A percentile compares a stretch with the other conserved stretches of the same genome.
Evolutionary conservation across 306 rosid genomes (phyloP).

Genomic region (Rosa persica): DNA sequence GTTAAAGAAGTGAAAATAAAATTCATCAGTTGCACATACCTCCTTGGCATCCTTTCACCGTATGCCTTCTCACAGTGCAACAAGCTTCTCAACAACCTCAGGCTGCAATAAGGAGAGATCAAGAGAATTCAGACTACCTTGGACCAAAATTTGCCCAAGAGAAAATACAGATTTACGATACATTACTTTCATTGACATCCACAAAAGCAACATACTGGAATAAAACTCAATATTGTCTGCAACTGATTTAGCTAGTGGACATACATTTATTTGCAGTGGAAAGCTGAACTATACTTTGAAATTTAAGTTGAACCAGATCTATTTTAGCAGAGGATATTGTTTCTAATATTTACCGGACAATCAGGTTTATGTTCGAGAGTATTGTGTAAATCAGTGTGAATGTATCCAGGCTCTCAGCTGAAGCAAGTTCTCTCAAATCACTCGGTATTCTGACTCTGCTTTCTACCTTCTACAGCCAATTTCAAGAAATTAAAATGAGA

Average conservation of each 20-base stretch:
- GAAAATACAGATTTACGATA: not conserved
- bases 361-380: conserved; percentile 96
- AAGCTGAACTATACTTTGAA: not conserved
- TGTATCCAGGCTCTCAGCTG: conserved; percentile 90
- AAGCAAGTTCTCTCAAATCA: conserved; percentile 93
- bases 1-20: not conserved
- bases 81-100: conserved; percentile 96
- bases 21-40: conserved; percentile 41
- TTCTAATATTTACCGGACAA: conserved; percentile 69
- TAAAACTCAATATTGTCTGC: not conserved
- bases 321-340: not conserved
- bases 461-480: conserved; percentile 77
- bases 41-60: conserved; percentile 95
- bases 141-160: not conserved
- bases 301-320: not conserved
- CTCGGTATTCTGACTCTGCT: conserved; percentile 65
- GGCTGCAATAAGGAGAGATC: conserved; percentile 48
- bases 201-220: not conserved
- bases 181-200: not conserved
- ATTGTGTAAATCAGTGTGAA: conserved; percentile 84
- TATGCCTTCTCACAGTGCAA: conserved; percentile 87
- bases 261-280: not conserved
- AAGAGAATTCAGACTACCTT: conserved; percentile 10
- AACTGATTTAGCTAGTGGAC: not conserved
- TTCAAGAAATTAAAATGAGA: conserved; percentile 27